Evolutionary conservation across 2,329 filamentous ascomycete species (phyloP), one percentile per base, ranked within the genome.

Genomic region (Colletotrichum camelliae): DNA sequence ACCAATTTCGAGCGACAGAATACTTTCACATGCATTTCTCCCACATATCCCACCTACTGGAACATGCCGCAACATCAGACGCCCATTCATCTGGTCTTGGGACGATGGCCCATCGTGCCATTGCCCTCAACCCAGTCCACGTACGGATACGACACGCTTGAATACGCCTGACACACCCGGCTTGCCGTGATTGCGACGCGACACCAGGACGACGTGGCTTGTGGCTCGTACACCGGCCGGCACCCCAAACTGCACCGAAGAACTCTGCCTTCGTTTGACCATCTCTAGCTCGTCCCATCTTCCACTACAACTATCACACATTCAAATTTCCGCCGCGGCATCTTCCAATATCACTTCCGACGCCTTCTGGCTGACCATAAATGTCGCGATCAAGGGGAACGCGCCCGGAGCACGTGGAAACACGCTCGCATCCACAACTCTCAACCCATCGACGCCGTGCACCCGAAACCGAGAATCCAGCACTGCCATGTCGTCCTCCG

Each of bases 371-470:
- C 86, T 87, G 8, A 91, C 84, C 81, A 93, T 89, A 77, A 89
- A 91, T 6, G 69, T 67, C 52, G 72, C 61, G 4, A 87, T 84
- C 60, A 86, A 86, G 77, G 87, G 91, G 39, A 74, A 71, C 27
- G 73, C 80, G 79, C 21, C 90, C 90, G 29, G 84, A 81, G 68
- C 82, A 89, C 70, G 89, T 27, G 89, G 77, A 24, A 90, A 93
- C 1, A 89, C 86, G 33, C 86, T 89, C 1, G 91, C 92, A 84
- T 93, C 92, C 1, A 93, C 92, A 4, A 93, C 91, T 31, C 92
- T 84, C 65, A 93, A 80, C 0, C 88, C 88, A 1, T 85, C 81
- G 0, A 91, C 88, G 1, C 90, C 90, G 15, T 88, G 83, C 1
- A 93, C 91, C 10, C 87, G 85, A 80, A 93, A 92, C 65, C 89